Base-by-base conservation (phyloP, 148 eudicot species). In the Spergularia bocconei region DNA sequence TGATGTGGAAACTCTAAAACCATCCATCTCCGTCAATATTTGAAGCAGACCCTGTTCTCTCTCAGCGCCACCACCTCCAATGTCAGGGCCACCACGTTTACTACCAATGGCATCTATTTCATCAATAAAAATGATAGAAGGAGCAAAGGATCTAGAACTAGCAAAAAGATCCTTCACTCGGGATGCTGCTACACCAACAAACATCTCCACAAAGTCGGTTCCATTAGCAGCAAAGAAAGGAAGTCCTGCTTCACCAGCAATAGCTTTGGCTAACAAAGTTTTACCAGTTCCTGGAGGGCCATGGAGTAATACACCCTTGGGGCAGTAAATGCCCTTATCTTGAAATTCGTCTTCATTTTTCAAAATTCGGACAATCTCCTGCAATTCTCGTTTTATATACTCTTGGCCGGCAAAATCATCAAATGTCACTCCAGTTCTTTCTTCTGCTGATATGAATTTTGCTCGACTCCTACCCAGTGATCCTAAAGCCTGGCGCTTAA, bases 211-310 rank as follows among this genome's bases (percentile, higher is more conserved):
- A 84, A 93, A 93, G 86, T 93, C 98, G 69, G 97, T 91, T 61
- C 98, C 98, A 82, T 88, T 91, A 65, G 87, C 87, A 70, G 98
- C 97, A 76, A 93, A 90, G 77, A 93, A 93, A 14, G 98, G 98
- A 82, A 93, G 91, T 39, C 97, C 98, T 17, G 98, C 91, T 82
- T 93, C 98, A 60, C 98, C 98, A 80, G 98, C 98, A 78, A 91
- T 93, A 70, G 98, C 97, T 87, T 85, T 93, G 12, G 98, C 98
- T 74, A 93, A 81, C 62, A 93, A 89, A 59, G 98, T 93, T 87
- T 93, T 93, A 41, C 98, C 98, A 39, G 98, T 93, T 79, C 98
- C 98, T 75, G 98, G 98, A 74, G 98, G 98, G 9, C 98, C 98
- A 76, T 91, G 91, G 56, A 93, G 91, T 67, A 93, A 83, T 75